Conservation (phyloP, 345 rosid genomes). For the Lepidium didymum region DNA sequence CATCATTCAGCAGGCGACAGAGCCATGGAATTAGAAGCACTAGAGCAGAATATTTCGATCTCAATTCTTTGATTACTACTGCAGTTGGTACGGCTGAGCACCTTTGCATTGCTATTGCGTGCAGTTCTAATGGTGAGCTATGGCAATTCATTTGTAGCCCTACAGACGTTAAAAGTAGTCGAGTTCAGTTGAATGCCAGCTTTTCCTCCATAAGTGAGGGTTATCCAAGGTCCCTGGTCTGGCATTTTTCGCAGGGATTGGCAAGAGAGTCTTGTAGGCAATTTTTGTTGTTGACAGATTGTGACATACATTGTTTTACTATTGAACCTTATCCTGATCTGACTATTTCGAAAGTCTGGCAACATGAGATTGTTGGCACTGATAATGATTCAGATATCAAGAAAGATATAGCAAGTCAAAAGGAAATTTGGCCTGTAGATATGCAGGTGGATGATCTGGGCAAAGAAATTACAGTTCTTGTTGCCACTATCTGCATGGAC, state of each 20-base stretch:
- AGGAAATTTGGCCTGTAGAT: conserved; percentile 89
- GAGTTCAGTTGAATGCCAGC: conserved; percentile 34
- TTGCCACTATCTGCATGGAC: conserved; percentile 91
- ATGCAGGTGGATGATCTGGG: conserved; percentile 71
- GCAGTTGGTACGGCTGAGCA: conserved; percentile 31
- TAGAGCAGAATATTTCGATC: conserved; percentile 30
- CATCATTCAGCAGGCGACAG: conserved; percentile 30
- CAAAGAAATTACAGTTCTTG: conserved; percentile 70
- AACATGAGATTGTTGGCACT: conserved; percentile 68
- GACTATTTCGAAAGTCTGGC: conserved; percentile 56
- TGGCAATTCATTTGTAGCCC: conserved; percentile 71
- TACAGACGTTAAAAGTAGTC: conserved; percentile 31
- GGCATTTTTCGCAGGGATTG: conserved; percentile 41
- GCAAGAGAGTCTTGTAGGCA: conserved; percentile 35
- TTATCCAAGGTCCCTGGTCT: conserved; percentile 69
- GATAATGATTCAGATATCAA: conserved; percentile 79
- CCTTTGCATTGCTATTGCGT: conserved; percentile 56
- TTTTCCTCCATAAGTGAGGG: conserved; percentile 47
- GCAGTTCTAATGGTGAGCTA: conserved; percentile 66
- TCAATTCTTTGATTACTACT: conserved; percentile 68
- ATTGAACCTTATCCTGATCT: conserved; percentile 39
- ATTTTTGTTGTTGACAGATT: conserved; percentile 68
- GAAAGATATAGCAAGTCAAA: conserved; percentile 91
- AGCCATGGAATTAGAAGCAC: conserved; percentile 29
- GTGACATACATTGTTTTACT: conserved; percentile 63